Conservation (phyloP, 495 filamentous ascomycete genomes). For the Penicillium coffeae region DNA sequence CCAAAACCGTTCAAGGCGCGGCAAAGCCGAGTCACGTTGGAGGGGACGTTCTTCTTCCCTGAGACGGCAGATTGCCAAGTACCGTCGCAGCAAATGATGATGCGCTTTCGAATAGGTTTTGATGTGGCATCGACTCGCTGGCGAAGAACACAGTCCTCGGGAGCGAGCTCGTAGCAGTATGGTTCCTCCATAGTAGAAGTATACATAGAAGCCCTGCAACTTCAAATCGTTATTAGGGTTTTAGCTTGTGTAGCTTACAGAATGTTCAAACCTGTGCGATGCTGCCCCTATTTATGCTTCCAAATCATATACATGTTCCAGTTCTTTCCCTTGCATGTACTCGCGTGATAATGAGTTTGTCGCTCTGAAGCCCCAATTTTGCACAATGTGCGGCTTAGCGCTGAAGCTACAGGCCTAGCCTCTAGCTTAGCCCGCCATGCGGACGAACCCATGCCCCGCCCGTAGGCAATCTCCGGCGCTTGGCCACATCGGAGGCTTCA, state of each 20-base stretch:
- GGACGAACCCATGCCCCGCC: not conserved
- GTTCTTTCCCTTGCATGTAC: too few species aligned
- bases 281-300: not conserved
- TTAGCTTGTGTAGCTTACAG: too few species aligned
- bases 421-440: not conserved
- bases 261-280: not conserved
- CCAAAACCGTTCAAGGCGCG: constrained; percentile 20
- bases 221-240: too few species aligned
- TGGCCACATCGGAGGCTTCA: not conserved
- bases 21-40: constrained; percentile 24
- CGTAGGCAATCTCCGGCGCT: not conserved
- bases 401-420: not conserved
- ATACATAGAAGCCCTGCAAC: too few species aligned
- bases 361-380: not conserved
- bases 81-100: constrained; percentile 29
- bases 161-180: not conserved
- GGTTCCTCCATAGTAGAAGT: too few species aligned
- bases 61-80: constrained; percentile 25
- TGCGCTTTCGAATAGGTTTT: constrained; percentile 16
- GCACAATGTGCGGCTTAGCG: not conserved
- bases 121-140: constrained; percentile 3
- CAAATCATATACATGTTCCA: too few species aligned
- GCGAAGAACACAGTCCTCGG: constrained; percentile 6
- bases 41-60: constrained; percentile 22
- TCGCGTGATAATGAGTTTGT: not conserved